Evolutionary conservation across 768 basidiomycete species (phyloP), one percentile per base, ranked within the genome.

Genomic region (Kondoa subrosea): DNA sequence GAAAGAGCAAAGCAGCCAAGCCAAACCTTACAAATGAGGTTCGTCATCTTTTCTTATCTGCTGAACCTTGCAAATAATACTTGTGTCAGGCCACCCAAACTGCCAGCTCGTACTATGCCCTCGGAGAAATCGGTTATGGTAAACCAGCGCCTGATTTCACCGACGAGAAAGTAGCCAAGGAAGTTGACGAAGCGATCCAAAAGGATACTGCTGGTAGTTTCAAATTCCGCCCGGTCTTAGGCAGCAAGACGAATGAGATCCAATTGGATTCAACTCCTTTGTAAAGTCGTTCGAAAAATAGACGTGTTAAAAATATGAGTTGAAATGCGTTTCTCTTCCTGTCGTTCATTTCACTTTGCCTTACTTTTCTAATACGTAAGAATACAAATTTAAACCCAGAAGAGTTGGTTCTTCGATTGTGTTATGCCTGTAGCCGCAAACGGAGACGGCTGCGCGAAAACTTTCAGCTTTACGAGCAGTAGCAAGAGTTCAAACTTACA

Each of bases 1-100:
- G 76, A 33, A 71, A 72, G 60, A 69, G 66, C 29, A 66, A 71
- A 0, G 68, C 34, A 0, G 75, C 77, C 16, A 70, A 71, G 67
- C 66, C 64, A 30, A 75, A 74, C 73, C 64, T 65, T 66, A 72
- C 70, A 27, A 34, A 62, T 29, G 34, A 64, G 62, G 34, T 67
- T 4, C 66, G 32, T 62, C 71, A 62, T 31, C 30, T 32, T 59
- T 65, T 50, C 70, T 67, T 34, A 67, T 72, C 65, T 58, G 67
- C 34, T 40, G 59, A 32, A 65, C 64, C 66, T 32, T 32, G 16
- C 17, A 14, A 27, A 14, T 34, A 16, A 12, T n/a, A 3, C 1
- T 40, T 27, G 68, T 59, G 57, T 33, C 0, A 3, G 21, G 1
- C 50, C 0, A 25, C 70, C 8, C 68, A 71, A 67, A 74, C 70